Conservation (phyloP, 768 basidiomycete species). For the Suillus spraguei region DNA sequence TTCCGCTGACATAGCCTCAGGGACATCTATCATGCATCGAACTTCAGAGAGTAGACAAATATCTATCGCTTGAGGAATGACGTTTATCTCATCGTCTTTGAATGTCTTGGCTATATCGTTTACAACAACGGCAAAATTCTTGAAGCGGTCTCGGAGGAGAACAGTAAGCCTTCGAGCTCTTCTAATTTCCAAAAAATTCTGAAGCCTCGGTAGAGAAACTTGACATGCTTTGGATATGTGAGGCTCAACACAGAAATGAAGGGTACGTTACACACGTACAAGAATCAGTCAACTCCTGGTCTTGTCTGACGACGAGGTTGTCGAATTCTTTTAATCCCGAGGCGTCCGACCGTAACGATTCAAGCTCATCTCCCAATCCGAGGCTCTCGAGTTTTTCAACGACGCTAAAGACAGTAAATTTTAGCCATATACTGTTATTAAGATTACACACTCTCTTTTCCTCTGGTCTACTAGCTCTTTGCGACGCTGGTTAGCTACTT, state of each 20-base stretch:
- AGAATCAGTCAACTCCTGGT: not conserved
- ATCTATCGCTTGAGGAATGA: not conserved
- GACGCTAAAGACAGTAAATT: not conserved
- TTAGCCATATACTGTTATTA: not conserved
- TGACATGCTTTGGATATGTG: not conserved
- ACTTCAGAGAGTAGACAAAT: not conserved
- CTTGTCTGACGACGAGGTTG: slow-evolving; percentile 1
- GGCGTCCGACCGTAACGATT: not conserved
- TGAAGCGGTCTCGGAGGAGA: not conserved
- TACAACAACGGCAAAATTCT: not conserved
- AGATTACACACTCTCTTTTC: not conserved
- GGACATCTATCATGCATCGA: not conserved
- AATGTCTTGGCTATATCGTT: not conserved
- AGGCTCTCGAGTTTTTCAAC: not conserved
- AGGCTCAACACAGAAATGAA: not conserved
- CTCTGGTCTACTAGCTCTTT: slow-evolving; percentile 2
- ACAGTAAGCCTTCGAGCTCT: slow-evolving; percentile 2
- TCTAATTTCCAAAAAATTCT: not conserved
- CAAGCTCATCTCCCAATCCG: slow-evolving; percentile 1
- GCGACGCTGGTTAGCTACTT: not conserved
- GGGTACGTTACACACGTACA: not conserved
- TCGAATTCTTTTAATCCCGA: not conserved
- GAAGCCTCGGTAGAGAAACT: not conserved
- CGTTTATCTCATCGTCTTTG: not conserved
- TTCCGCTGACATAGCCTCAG: not conserved